Base-by-base conservation (phyloP, 768 basidiomycete genomes). In the Hericium coralloides region DNA sequence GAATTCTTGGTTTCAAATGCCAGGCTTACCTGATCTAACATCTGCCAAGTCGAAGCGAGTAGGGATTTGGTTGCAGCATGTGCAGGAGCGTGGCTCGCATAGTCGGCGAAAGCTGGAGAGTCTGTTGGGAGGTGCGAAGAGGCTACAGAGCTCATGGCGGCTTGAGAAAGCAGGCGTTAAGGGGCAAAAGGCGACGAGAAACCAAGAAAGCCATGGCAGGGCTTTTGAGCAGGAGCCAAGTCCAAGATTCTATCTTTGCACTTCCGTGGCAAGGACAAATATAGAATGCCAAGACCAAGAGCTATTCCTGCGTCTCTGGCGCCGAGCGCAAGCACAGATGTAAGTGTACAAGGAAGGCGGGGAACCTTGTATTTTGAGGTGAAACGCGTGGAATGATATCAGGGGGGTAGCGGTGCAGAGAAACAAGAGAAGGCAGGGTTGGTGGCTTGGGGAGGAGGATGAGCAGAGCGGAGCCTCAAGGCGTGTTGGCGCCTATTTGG, bases 21-120 rank as follows among this genome's bases (percentile, higher is more conserved):
- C 9, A 20, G 20, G 20, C n/a, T 43, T 56, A 79, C 79, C 74
- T 79, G 78, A 52, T 79, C 75, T 48, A 79, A 67, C 53, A 74
- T 59, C 12, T 76, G 74, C 70, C 75, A 74, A 20, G 76, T 72
- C n/a, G 78, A 72, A 49, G 71, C 67, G 59, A 77, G 56, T 55
- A 80, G 69, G n/a, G 67, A 59, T 22, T 57, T 68, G 52, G 65
- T 45, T 7, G 65, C 48, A 3, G 63, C 23, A 26, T 54, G 58
- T 25, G 54, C 8, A 22, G 9, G 45, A 12, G 57, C 9, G 57
- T 43, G 43, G 38, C 5, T 39, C 23, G 59, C 50, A 59, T 45
- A 52, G 53, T 60, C 61, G 18, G 59, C 4, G 37, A 52, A 22
- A 12, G 45, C 31, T 26, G 47, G 56, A 52, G 26, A 15, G 22